Evolutionary conservation across 139 green algal genomes (phyloP), one percentile per base, ranked within the genome.

Genomic region (Chlamydomonas asymmetrica): DNA sequence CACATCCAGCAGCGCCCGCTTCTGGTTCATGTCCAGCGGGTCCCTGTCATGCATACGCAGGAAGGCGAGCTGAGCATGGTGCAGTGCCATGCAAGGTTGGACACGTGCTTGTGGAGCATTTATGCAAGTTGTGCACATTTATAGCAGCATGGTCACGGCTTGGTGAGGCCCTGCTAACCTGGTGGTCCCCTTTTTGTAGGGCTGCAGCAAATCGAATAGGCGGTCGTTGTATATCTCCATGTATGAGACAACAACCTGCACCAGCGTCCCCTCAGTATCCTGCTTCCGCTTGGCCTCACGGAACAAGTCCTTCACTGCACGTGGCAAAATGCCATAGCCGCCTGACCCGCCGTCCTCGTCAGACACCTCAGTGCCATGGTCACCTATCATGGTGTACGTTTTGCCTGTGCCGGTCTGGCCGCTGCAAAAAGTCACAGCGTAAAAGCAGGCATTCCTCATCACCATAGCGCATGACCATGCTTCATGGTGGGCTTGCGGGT

Each of bases 151-250:
- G 13, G 45, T 52, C 45, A 52, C 45, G 45, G 45, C 45, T 52
- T 52, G 13, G 45, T 10, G n/a, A n/a, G n/a, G n/a, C 54, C 0
- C 54, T 23, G 5, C 71, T 32, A 56, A 88, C 82, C 75, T 80
- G 54, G 49, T 76, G 67, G 34, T 76, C 54, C 57, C 43, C 27
- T 75, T 75, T 52, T 91, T 91, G 84, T 89, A 92, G 1, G 89
- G 89, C 73, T 93, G 82, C 54, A 94, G 86, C 68, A 94, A 79
- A 67, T 94, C 89, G 66, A 88, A 85, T 32, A 92, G 71, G 60
- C 73, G 78, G 65, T 94, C 86, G 67, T 92, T 93, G 84, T 94
- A 93, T 71, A 94, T 93, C 75, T 94, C 89, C 39, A 94, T 70
- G 76, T 92, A 94, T 68, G 57, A 83, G 63, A 65, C 74, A 25